A percentile compares a stretch with the other conserved stretches of the same genome.
Evolutionary conservation across 371 early-diverging fungal species (phyloP).

Genomic region (Mucor mucedo): DNA sequence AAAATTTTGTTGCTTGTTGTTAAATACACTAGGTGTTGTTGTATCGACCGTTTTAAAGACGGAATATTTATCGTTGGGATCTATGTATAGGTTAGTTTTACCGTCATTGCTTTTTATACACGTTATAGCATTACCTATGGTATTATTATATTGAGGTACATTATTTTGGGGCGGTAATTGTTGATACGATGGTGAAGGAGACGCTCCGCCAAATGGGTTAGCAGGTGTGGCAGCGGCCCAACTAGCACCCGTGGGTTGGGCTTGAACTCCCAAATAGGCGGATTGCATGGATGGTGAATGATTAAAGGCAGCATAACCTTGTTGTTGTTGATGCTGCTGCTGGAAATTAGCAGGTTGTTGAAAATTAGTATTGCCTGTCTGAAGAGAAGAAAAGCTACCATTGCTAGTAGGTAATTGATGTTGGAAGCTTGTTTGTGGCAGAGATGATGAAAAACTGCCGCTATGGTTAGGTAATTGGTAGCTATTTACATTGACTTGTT

Average conservation of each 20-base stretch:
- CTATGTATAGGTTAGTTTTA: neutral
- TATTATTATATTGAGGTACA: slow-evolving; percentile 4
- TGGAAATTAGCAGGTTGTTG: slow-evolving; percentile 20
- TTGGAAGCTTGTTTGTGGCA: neutral
- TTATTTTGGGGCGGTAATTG: slow-evolving; percentile 13
- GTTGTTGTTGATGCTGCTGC: neutral
- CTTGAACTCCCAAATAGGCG: slow-evolving; percentile 9
- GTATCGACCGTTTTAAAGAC: slow-evolving; percentile 45
- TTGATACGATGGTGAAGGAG: neutral
- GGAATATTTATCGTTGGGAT: slow-evolving; percentile 48
- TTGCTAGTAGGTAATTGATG: neutral
- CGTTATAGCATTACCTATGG: slow-evolving; percentile 1
- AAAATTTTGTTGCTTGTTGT: slow-evolving; percentile 25
- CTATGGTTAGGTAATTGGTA: neutral
- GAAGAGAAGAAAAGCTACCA: neutral
- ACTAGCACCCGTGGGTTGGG: slow-evolving; percentile 26
- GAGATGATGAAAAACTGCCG: neutral
- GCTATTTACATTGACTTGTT: neutral
- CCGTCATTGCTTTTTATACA: no score
- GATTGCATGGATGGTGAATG: slow-evolving; percentile 1
- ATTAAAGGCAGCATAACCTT: slow-evolving; percentile 4
- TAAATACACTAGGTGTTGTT: slow-evolving; percentile 45
- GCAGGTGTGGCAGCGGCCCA: slow-evolving; percentile 55
- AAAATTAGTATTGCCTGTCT: slow-evolving; percentile 8
- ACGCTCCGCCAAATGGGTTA: slow-evolving; percentile 46